Base-by-base conservation (phyloP, 495 filamentous ascomycete genomes). In the Cryomyces minteri region DNA sequence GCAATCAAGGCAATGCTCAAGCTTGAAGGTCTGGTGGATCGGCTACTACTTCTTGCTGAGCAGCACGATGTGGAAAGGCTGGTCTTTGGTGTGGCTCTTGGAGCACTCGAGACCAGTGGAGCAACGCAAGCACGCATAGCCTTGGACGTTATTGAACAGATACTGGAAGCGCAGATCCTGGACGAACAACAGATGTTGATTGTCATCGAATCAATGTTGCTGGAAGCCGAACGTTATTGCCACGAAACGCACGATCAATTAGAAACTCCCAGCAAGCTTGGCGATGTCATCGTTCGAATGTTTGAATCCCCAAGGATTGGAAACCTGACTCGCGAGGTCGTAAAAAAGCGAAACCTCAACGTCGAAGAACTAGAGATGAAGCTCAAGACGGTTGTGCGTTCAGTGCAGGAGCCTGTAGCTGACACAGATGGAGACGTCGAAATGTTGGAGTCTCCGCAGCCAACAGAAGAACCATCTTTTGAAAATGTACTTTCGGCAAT, bases 11-110 rank as follows among this genome's bases (percentile, higher is more conserved):
- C 76, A 3, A 55, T 95, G 8, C 56, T 84, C 38, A 78, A 77
- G 34, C 54, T 83, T 40, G 70, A 73, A 4, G 64, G 75, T 33
- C 62, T 86, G 2, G 59, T 71, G 28, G 54, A 63, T 11, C 66
- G 72, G 8, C 59, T 95, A 4, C 49, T 71, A 5, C 69, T 77
- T 29, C 70, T 92, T 48, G 67, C 73, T 4, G 57, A 66, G 39
- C 70, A 78, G 50, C 79, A 83, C 49, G 69, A 72, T 31, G 71
- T 85, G 4, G 83, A 83, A 25, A 79, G 76, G 44, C 64, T 95
- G 29, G 69, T 79, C 6, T 76, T 85, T 54, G 82, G 84, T 0
- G 60, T 88, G 25, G 72, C 77, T 43, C 59, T 80, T 43, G 79
- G 80, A 14, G 67, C 80, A 36, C 56, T 88, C 6, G 72, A 73